Evolutionary conservation across 108 stramenopile genomes (phyloP).

Genomic region (Pseudonitzschia multiseries): DNA sequence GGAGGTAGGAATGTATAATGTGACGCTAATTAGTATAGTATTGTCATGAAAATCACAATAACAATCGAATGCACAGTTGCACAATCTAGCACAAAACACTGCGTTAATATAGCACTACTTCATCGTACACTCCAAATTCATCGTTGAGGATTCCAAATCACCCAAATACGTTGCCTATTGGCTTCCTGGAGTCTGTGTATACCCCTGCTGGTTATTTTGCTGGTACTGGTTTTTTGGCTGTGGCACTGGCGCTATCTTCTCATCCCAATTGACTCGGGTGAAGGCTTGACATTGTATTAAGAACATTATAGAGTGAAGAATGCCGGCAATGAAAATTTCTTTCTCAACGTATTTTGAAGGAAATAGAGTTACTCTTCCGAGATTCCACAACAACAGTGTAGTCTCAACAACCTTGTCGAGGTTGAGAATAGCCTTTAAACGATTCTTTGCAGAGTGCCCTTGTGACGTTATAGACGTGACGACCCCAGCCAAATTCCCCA

Average conservation of each 20-base stretch:
- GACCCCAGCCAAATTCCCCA: slow-evolving; percentile 79
- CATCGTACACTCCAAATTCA: neutral
- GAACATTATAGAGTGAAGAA: slow-evolving; percentile 78
- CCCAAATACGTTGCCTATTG: neutral
- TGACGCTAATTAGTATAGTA: too few relatives aligned
- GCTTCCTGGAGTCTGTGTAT: neutral
- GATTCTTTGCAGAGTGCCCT: slow-evolving; percentile 58
- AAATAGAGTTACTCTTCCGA: slow-evolving; percentile 58
- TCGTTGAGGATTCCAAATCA: neutral
- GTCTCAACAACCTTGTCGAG: slow-evolving; percentile 76
- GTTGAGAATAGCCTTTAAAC: slow-evolving; percentile 83
- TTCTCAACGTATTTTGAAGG: slow-evolving; percentile 60
- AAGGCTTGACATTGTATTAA: slow-evolving; percentile 74
- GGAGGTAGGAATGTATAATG: neutral
- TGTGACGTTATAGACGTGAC: slow-evolving; percentile 49
- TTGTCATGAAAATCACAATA: too few relatives aligned
- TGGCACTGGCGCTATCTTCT: slow-evolving; percentile 11
- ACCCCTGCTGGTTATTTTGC: neutral
- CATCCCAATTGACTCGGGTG: slow-evolving; percentile 74
- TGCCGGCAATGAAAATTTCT: slow-evolving; percentile 77
- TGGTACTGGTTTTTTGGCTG: neutral
- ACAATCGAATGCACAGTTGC: too few relatives aligned
- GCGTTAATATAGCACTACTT: too few relatives aligned
- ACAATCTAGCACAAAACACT: neutral
- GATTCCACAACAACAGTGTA: slow-evolving; percentile 62